Percentiles rank a stretch among this genome's conserved stretches.
These are phyloP conservation scores for Alternaria incomplexa DNA, from an alignment of 2,329 filamentous ascomycete species.

Conservation along the genomic window DNA sequence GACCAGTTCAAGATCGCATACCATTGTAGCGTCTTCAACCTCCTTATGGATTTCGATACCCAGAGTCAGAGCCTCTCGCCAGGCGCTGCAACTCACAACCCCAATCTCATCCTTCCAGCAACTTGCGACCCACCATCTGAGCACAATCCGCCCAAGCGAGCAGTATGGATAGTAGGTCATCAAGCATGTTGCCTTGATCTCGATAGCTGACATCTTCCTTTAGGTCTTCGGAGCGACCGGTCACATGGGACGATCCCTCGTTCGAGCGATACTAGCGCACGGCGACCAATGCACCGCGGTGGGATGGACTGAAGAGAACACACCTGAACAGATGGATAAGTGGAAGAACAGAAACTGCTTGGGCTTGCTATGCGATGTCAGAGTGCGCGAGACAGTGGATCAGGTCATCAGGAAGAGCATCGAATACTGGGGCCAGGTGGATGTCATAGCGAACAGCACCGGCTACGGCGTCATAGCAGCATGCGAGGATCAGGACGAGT, in stretches of 20 bases:
- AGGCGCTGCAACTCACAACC: conserved; percentile 38
- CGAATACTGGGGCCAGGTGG: conserved; percentile 77
- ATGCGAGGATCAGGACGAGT: conserved; percentile 95
- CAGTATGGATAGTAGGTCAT: conserved; percentile 82
- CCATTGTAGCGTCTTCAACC: conserved; percentile 12
- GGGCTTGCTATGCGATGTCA: conserved; percentile 87
- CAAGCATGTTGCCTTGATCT: background rate
- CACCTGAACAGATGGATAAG: conserved; percentile 71
- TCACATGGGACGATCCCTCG: conserved; percentile 90
- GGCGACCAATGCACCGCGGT: conserved; percentile 87
- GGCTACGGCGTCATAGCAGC: conserved; percentile 95
- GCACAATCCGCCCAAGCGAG: conserved; percentile 71
- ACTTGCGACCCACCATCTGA: conserved; percentile 85
- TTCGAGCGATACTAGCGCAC: conserved; percentile 79
- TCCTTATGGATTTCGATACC: conserved; percentile 44
- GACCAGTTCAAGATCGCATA: conserved; percentile 19
- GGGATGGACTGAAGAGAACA: conserved; percentile 81
- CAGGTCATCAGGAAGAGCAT: conserved; percentile 74
- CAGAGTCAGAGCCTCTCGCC: conserved; percentile 47
- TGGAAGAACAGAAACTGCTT: conserved; percentile 72
- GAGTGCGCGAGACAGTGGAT: conserved; percentile 77
- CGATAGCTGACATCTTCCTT: background rate
- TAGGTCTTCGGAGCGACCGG: conserved; percentile 93
- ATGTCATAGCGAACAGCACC: conserved; percentile 88
- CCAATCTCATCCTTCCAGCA: conserved; percentile 70